phyloP scores from a whole-genome alignment of 257 asterid genomes.

The Solanum lycopersicoides region DNA sequence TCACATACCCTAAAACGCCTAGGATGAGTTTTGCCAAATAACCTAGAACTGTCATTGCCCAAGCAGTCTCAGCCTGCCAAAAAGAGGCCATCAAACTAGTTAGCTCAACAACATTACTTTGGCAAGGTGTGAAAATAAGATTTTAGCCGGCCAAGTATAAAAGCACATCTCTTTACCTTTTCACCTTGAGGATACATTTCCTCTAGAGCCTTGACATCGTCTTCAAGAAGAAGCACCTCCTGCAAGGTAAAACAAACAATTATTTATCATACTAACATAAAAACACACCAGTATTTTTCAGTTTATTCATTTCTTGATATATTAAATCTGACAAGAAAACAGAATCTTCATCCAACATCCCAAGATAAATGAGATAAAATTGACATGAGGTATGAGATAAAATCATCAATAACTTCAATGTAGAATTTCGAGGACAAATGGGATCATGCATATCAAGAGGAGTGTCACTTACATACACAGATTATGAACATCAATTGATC shows the following conservation, averaged over 20 bases:
- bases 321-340: background rate
- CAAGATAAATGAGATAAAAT: background rate
- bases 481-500: background rate
- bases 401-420: background rate
- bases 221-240: constrained; percentile 95
- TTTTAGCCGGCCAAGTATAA: background rate
- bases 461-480: background rate
- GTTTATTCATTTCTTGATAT: background rate
- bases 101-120: background rate
- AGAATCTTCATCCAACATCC: background rate
- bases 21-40: constrained; percentile 83
- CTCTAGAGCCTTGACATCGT: constrained; percentile 86
- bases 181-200: constrained; percentile 99
- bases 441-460: background rate
- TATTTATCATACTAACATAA: background rate
- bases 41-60: constrained; percentile 98
- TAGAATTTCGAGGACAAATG: background rate
- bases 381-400: background rate
- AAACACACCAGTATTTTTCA: background rate
- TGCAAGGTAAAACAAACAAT: constrained; percentile 13
- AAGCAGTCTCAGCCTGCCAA: constrained; percentile 87
- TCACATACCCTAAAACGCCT: constrained; percentile 73
- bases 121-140: background rate
- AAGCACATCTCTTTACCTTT: constrained; percentile 46
- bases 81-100: background rate